phyloP scores from a whole-genome alignment of 805 yeast species.

The Yamadazyma endophytica region DNA sequence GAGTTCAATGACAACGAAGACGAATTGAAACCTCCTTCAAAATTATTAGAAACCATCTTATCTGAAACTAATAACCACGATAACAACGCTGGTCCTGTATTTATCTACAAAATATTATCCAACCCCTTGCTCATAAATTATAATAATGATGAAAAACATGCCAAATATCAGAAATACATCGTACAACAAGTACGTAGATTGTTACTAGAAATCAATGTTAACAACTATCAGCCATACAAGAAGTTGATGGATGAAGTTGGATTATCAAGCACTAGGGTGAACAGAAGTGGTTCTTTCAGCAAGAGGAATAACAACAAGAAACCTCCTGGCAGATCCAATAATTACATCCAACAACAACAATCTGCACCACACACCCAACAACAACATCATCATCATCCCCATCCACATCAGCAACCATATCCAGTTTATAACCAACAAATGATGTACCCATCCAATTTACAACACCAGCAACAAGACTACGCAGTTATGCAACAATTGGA shows the following conservation, averaged over 20 bases:
- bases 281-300: slow-evolving; percentile 20
- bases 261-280: slow-evolving; percentile 37
- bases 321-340: slow-evolving; percentile 1
- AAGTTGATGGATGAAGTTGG: slow-evolving; percentile 93
- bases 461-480: slow-evolving; percentile 20
- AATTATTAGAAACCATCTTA: slow-evolving; percentile 53
- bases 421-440: too few species aligned
- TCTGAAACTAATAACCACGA: slow-evolving; percentile 51
- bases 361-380: slow-evolving; percentile 4
- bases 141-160: slow-evolving; percentile 11
- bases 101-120: slow-evolving; percentile 74
- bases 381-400: slow-evolving; percentile 12
- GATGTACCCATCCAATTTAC: too few species aligned
- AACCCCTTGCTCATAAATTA: slow-evolving; percentile 52
- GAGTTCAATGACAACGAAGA: slow-evolving; percentile 27
- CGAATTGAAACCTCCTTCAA: slow-evolving; percentile 33
- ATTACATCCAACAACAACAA: slow-evolving; percentile 9
- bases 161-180: slow-evolving; percentile 49
- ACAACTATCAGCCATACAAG: slow-evolving; percentile 66
- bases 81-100: slow-evolving; percentile 48
- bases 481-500: slow-evolving; percentile 44
- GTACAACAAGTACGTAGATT: slow-evolving; percentile 59
- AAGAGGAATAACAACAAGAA: slow-evolving; percentile 12
- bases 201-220: slow-evolving; percentile 54
- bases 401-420: slow-evolving; percentile 6